Evolutionary conservation across 371 early-diverging fungal genomes (phyloP).

Genomic region (Rhizopus microsporus): DNA sequence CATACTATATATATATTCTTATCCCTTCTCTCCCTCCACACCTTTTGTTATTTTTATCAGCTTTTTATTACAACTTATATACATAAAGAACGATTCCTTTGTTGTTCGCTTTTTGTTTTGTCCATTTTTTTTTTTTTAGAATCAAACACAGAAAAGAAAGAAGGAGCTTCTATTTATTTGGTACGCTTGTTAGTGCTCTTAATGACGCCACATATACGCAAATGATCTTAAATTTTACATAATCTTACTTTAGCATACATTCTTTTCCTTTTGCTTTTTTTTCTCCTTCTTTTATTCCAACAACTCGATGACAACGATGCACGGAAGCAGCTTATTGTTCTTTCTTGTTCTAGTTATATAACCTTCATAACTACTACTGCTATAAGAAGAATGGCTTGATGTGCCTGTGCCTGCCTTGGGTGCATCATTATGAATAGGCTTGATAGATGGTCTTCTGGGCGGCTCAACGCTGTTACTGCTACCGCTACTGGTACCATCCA

Average conservation of each 20-base stretch:
- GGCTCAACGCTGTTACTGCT: background rate
- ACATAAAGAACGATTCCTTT: too few relatives aligned
- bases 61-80: background rate
- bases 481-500: background rate
- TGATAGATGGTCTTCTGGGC: background rate
- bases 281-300: background rate
- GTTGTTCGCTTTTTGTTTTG: too few relatives aligned
- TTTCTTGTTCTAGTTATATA: background rate
- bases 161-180: too few relatives aligned
- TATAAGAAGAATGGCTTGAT: conserved; percentile 2
- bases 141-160: background rate
- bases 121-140: background rate
- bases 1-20: background rate
- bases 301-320: conserved; percentile 1
- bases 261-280: background rate
- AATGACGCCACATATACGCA: too few relatives aligned
- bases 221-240: too few relatives aligned
- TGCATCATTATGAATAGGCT: background rate
- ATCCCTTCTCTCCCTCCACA: background rate
- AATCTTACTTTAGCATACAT: background rate
- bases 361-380: background rate
- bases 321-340: background rate
- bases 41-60: background rate
- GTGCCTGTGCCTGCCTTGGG: background rate
- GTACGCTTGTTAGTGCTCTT: too few relatives aligned